Conservation (phyloP, 2,329 filamentous ascomycete genomes). For the Hyphodiscus sp. region DNA sequence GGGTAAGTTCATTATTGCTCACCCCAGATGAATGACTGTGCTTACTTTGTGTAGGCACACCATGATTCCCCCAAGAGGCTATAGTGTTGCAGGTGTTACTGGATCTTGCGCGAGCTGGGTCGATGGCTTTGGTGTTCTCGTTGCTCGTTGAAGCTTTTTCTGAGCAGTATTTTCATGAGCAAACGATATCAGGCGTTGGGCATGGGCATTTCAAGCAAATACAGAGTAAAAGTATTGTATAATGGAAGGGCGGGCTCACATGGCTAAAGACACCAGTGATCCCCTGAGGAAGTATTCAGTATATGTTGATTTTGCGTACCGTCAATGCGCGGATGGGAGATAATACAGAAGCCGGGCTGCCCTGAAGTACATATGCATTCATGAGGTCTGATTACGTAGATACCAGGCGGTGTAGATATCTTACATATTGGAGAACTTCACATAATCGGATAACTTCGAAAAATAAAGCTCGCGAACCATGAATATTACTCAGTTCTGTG, state of each 20-base stretch:
- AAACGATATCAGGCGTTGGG: not conserved
- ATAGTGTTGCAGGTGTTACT: constrained; percentile 79
- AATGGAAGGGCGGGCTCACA: constrained; percentile 1
- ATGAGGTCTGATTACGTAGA: not conserved
- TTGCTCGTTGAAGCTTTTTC: constrained; percentile 48
- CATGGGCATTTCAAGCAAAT: not conserved
- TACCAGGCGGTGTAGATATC: not conserved
- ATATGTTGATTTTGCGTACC: not conserved
- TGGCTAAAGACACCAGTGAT: not conserved
- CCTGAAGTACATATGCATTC: not conserved
- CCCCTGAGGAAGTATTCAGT: not conserved
- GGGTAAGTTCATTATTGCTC: constrained; percentile 53
- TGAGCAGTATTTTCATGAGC: not conserved
- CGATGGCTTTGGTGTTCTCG: constrained; percentile 79
- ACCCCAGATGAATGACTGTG: not conserved
- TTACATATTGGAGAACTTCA: not conserved
- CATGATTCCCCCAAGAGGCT: constrained; percentile 82
- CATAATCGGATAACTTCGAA: not conserved
- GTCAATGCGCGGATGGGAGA: not conserved
- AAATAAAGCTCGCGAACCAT: not conserved
- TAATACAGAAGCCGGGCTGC: not conserved
- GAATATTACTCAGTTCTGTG: too few species aligned
- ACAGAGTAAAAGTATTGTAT: constrained; percentile 5
- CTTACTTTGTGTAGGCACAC: constrained; percentile 57
- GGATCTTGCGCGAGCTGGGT: constrained; percentile 77